Conservation (phyloP, 768 basidiomycete genomes). For the Boletus huronensis region DNA sequence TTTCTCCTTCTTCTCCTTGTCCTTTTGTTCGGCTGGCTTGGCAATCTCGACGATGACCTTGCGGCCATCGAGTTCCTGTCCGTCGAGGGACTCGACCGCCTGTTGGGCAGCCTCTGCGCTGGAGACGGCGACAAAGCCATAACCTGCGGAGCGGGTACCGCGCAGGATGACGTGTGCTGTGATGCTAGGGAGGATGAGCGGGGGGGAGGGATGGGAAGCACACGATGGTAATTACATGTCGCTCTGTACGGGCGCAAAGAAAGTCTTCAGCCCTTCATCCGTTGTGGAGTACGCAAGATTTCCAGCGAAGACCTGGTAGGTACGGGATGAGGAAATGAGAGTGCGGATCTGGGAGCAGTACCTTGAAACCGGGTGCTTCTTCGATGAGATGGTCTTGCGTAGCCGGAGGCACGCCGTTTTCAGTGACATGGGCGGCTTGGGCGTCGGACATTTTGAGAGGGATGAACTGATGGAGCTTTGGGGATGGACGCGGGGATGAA, state of each 20-base stretch:
- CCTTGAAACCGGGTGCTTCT: constrained; percentile 81
- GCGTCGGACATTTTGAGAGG: constrained; percentile 81
- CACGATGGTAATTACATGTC: constrained; percentile 69
- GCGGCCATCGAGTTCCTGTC: constrained; percentile 86
- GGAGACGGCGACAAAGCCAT: constrained; percentile 87
- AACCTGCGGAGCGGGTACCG: constrained; percentile 82
- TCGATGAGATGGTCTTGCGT: constrained; percentile 63
- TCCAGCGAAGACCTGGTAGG: constrained; percentile 80
- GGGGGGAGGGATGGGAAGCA: not conserved
- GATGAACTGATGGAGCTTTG: constrained; percentile 51
- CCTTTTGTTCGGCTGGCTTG: constrained; percentile 87
- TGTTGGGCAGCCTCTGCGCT: constrained; percentile 79
- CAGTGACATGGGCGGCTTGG: constrained; percentile 79
- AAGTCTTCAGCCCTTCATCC: constrained; percentile 91
- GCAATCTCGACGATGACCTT: constrained; percentile 88
- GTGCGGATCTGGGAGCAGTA: constrained; percentile 30
- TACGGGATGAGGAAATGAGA: constrained; percentile 9
- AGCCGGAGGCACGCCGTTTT: constrained; percentile 82
- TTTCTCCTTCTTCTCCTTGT: constrained; percentile 72
- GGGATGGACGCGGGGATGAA: constrained; percentile 52
- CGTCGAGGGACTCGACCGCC: constrained; percentile 83
- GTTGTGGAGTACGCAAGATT: constrained; percentile 94
- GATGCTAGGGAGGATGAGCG: constrained; percentile 45
- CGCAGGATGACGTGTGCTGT: constrained; percentile 86
- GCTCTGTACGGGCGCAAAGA: constrained; percentile 84